Percentiles rank a stretch among this genome's conserved stretches.
Conservation (phyloP, 768 basidiomycete species). For the Rhizopogon vulgaris region DNA sequence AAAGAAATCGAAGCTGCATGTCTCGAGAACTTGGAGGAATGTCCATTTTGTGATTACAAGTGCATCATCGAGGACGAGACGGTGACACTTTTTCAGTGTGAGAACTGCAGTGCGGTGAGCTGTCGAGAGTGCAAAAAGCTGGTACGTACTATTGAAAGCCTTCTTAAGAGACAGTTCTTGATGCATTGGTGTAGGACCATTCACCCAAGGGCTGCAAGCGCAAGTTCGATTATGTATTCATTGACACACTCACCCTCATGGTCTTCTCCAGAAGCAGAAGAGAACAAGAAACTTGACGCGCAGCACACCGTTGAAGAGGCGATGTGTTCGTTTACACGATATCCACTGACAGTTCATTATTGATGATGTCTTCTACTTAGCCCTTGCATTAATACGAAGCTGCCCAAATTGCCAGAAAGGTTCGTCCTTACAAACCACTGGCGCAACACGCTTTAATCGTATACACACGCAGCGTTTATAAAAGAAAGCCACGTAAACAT, state of each 20-base stretch:
- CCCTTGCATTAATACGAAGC: slow-evolving; percentile 76
- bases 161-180: too few species aligned
- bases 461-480: slow-evolving; percentile 2
- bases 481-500: slow-evolving; percentile 29
- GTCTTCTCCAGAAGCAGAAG: slow-evolving; percentile 52
- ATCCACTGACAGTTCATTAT: background rate
- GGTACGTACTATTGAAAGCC: slow-evolving; percentile 29
- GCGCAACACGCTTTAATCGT: background rate
- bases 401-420: slow-evolving; percentile 86
- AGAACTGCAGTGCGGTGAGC: slow-evolving; percentile 60
- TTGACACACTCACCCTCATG: background rate
- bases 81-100: slow-evolving; percentile 46
- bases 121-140: slow-evolving; percentile 69
- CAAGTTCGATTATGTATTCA: slow-evolving; percentile 13
- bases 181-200: slow-evolving; percentile 50
- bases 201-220: slow-evolving; percentile 73
- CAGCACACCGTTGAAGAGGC: slow-evolving; percentile 85
- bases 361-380: slow-evolving; percentile 28
- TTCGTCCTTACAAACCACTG: slow-evolving; percentile 21
- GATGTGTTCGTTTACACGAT: slow-evolving; percentile 58
- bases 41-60: slow-evolving; percentile 80
- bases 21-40: slow-evolving; percentile 73
- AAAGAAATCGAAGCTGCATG: slow-evolving; percentile 68
- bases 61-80: slow-evolving; percentile 54
- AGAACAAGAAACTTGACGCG: slow-evolving; percentile 68